Evolutionary conservation across 202 grass and related monocot genomes (phyloP), one percentile per base, ranked within the genome.

Genomic region (Musa balbisiana): DNA sequence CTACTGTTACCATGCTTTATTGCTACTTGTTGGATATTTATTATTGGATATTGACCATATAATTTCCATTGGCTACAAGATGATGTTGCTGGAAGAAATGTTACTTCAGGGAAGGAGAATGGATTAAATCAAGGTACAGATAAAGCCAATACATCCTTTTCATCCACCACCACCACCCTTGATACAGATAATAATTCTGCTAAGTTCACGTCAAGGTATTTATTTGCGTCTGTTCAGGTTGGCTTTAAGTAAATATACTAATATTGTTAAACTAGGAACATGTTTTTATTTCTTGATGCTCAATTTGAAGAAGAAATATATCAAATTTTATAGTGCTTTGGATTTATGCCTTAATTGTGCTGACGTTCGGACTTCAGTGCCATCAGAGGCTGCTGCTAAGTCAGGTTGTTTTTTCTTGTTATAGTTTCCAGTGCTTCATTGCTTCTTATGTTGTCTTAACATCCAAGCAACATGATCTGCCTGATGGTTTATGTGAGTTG

Each of bases 31-130:
- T 64, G 52, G 52, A 29, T 79, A 21, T 84, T 78, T 54, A 27
- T 78, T 60, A 43, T 26, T 76, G 12, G 12, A 72, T 70, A 51
- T 23, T 59, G 54, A 69, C 54, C 49, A 56, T 29, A 81, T 66
- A 72, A 60, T 52, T 56, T 80, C 19, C 52, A 67, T 75, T 43
- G 11, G 62, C 20, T 75, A 78, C 52, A 58, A 26, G 76, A 74
- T 87, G 85, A 85, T 73, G 79, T 70, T 71, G 76, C 67, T 11
- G 87, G 78, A 63, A 87, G 83, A 85, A 87, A 83, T 82, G 80
- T 66, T 56, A 51, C 49, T 80, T 80, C 76, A 84, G 66, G 74
- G 69, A 89, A 89, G 74, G 87, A 92, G 72, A 87, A 83, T 85
- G 87, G 81, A 79, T 49, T 82, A 74, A 87, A 84, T 80, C 79